A percentile compares a stretch with the other conserved stretches of the same genome.
phyloP scores from a whole-genome alignment of 495 filamentous ascomycete species.

The Clohesyomyces aquaticus region DNA sequence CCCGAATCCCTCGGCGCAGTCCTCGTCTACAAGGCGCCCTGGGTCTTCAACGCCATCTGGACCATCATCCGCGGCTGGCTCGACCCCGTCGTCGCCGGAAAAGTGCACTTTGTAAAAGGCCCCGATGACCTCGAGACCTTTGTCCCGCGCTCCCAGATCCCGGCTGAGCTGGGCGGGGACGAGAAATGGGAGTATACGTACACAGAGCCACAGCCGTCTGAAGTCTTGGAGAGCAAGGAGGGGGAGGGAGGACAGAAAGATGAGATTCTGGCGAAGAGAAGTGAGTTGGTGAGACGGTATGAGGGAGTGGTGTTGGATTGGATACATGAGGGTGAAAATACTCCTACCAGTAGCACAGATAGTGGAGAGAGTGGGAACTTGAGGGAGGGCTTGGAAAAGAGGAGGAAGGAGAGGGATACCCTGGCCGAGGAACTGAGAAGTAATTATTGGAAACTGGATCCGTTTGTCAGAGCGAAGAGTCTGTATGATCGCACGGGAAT shows the following conservation, averaged over 20 bases:
- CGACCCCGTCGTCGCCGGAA: slow-evolving; percentile 91
- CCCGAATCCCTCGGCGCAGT: slow-evolving; percentile 89
- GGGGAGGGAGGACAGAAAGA: too few species aligned
- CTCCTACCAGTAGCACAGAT: too few species aligned
- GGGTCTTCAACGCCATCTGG: slow-evolving; percentile 86
- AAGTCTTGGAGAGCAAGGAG: slow-evolving; percentile 78
- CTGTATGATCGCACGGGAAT: slow-evolving; percentile 47
- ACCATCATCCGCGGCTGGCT: slow-evolving; percentile 94
- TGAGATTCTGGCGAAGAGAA: slow-evolving; percentile 61
- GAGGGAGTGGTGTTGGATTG: slow-evolving; percentile 73
- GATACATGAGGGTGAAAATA: slow-evolving; percentile 54
- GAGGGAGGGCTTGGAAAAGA: slow-evolving; percentile 39
- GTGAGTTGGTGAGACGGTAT: slow-evolving; percentile 64
- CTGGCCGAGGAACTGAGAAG: slow-evolving; percentile 64
- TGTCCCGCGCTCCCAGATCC: slow-evolving; percentile 70
- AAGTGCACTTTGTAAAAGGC: slow-evolving; percentile 92
- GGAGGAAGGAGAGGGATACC: slow-evolving; percentile 53
- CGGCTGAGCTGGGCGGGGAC: slow-evolving; percentile 77
- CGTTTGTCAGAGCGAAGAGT: slow-evolving; percentile 46
- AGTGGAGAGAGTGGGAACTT: slow-evolving; percentile 39
- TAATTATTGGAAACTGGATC: slow-evolving; percentile 75
- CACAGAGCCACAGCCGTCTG: slow-evolving; percentile 70
- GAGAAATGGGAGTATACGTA: slow-evolving; percentile 83
- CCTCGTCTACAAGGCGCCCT: slow-evolving; percentile 95
- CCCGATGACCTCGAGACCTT: slow-evolving; percentile 77